Conservation (phyloP, 1,284 basidiomycete species). For the Sporisorium reilianum region DNA sequence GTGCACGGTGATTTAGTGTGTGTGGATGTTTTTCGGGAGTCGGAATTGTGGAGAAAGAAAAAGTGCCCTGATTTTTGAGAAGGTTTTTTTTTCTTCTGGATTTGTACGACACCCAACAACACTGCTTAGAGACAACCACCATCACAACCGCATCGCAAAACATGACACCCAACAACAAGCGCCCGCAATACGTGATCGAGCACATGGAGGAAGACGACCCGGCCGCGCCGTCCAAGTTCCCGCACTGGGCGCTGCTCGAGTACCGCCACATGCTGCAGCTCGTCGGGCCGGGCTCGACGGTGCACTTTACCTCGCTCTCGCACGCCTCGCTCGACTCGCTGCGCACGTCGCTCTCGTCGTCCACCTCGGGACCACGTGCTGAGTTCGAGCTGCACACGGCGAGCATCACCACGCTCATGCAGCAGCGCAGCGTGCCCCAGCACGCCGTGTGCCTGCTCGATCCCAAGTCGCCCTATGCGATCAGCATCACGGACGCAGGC, state of each 20-base stretch:
- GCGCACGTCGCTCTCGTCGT: constrained; percentile 56
- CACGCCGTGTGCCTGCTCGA: constrained; percentile 68
- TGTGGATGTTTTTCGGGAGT: constrained; percentile 26
- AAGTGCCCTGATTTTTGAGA: constrained; percentile 4
- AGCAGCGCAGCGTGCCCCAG: constrained; percentile 72
- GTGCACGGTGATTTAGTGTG: too few species aligned
- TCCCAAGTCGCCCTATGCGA: constrained; percentile 57
- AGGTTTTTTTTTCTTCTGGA: constrained; percentile 1
- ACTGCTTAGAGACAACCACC: constrained; percentile 1
- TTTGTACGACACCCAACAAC: neutral
- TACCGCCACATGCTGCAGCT: constrained; percentile 85
- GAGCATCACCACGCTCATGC: constrained; percentile 78
- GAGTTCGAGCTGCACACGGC: constrained; percentile 75
- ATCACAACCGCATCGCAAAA: neutral
- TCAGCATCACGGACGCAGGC: constrained; percentile 58
- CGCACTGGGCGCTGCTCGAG: constrained; percentile 67
- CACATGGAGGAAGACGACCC: constrained; percentile 69
- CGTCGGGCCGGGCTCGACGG: constrained; percentile 76
- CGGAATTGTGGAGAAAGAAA: constrained; percentile 26
- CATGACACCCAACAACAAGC: neutral
- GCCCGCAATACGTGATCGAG: constrained; percentile 68
- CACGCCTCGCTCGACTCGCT: constrained; percentile 77
- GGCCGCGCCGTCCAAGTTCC: constrained; percentile 58
- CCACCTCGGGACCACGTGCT: constrained; percentile 5
- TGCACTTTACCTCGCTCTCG: constrained; percentile 88